These are phyloP conservation scores for Pythium biforme DNA, from an alignment of 352 stramenopile species.

Conservation along the genomic window DNA sequence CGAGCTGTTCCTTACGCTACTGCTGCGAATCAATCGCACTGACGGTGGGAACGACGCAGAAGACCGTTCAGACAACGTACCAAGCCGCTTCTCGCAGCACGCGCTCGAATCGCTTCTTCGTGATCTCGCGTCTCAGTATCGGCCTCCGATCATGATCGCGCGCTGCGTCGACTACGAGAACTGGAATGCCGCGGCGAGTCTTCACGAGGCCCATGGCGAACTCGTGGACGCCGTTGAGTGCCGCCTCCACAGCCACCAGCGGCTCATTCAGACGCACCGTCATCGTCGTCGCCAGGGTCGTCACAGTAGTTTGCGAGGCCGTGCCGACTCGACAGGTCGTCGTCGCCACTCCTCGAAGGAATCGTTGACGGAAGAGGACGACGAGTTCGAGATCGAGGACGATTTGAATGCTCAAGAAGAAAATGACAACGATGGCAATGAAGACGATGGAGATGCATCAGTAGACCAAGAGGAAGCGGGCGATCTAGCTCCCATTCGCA, in stretches of 20 bases:
- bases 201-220: constrained; percentile 80
- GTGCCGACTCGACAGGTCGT: background rate
- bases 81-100: background rate
- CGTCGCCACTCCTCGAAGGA: constrained; percentile 31
- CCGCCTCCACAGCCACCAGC: constrained; percentile 65
- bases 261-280: constrained; percentile 1
- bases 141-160: constrained; percentile 70
- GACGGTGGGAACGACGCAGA: background rate
- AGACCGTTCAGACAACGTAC: constrained; percentile 9
- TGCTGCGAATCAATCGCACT: constrained; percentile 55
- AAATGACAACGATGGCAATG: background rate
- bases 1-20: constrained; percentile 72
- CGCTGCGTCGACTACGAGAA: constrained; percentile 83
- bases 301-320: background rate
- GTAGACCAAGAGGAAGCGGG: background rate
- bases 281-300: background rate
- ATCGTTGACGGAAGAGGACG: constrained; percentile 24
- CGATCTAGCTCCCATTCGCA: constrained; percentile 20
- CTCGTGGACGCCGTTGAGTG: constrained; percentile 84
- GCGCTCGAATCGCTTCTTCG: constrained; percentile 57
- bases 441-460: constrained; percentile 26
- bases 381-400: background rate
- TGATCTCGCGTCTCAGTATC: constrained; percentile 60
- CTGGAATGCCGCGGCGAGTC: constrained; percentile 69
- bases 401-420: constrained; percentile 4